A percentile compares a stretch with the other conserved stretches of the same genome.
phyloP scores from a whole-genome alignment of 2,329 filamentous ascomycete species.

The Fusarium circinatum region DNA sequence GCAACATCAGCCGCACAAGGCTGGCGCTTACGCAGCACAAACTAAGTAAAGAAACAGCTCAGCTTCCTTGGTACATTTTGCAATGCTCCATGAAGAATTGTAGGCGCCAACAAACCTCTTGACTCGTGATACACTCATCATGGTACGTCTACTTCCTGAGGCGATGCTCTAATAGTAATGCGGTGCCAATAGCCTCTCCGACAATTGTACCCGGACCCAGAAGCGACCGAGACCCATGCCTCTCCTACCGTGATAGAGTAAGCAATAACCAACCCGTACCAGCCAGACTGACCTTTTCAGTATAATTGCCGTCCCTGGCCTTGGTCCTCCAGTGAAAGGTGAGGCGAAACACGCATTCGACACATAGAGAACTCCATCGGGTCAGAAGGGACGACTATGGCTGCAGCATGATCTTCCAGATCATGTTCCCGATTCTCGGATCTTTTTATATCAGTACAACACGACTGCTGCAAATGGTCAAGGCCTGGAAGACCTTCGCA shows the following conservation, averaged over 20 bases:
- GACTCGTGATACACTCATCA: not conserved
- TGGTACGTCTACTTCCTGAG: not conserved
- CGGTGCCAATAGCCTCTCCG: not conserved
- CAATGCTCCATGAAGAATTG: not conserved
- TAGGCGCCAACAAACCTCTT: no score
- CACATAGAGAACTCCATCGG: not conserved
- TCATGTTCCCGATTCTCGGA: not conserved
- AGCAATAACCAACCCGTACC: fast-evolving
- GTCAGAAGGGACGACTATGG: not conserved
- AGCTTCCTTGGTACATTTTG: not conserved
- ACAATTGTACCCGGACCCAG: not conserved
- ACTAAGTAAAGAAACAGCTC: not conserved
- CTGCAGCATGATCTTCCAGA: not conserved
- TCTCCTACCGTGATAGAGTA: not conserved
- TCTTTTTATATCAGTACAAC: not conserved
- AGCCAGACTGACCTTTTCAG: not conserved
- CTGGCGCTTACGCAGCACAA: not conserved
- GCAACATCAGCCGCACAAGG: not conserved
- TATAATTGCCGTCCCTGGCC: not conserved
- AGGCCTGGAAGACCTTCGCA: not conserved
- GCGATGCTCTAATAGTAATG: not conserved
- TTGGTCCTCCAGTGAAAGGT: not conserved
- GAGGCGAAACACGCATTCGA: not conserved
- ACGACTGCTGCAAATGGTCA: not conserved
- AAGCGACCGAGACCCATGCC: fast-evolving